Conservation (phyloP, 2,329 filamentous ascomycete genomes). For the Colletotrichum orbiculare region DNA sequence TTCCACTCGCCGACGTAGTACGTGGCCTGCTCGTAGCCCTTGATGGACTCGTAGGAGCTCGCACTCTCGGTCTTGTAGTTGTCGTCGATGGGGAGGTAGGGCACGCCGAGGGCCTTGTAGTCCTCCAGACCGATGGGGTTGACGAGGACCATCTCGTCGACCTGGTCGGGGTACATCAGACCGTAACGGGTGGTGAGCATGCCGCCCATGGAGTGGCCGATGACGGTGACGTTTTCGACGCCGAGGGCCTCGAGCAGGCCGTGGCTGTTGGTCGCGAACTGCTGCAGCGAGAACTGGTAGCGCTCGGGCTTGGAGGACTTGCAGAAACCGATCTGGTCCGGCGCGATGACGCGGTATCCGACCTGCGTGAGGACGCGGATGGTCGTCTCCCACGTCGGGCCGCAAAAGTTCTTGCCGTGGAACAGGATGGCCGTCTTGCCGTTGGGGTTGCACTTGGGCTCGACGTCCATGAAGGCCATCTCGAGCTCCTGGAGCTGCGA, state of each 20-base stretch:
- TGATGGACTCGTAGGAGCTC: slow-evolving; percentile 57
- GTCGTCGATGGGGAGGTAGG: slow-evolving; percentile 56
- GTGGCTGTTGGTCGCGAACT: slow-evolving; percentile 62
- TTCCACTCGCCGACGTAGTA: slow-evolving; percentile 63
- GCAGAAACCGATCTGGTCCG: slow-evolving; percentile 68
- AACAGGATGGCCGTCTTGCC: slow-evolving; percentile 59
- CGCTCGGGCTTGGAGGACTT: slow-evolving; percentile 62
- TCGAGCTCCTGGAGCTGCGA: slow-evolving; percentile 60
- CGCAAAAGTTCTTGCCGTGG: slow-evolving; percentile 69
- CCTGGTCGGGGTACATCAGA: slow-evolving; percentile 59
- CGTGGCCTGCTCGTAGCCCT: slow-evolving; percentile 57
- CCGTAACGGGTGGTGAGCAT: slow-evolving; percentile 64
- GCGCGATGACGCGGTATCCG: slow-evolving; percentile 64
- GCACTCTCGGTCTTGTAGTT: slow-evolving; percentile 50
- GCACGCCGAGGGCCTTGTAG: slow-evolving; percentile 61
- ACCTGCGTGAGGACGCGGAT: slow-evolving; percentile 51
- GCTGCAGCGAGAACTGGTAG: slow-evolving; percentile 65
- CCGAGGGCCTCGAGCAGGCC: slow-evolving; percentile 57
- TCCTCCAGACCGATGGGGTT: slow-evolving; percentile 66
- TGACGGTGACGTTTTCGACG: slow-evolving; percentile 56
- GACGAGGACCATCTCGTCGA: slow-evolving; percentile 58
- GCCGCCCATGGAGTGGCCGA: slow-evolving; percentile 67
- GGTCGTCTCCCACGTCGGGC: slow-evolving; percentile 62
- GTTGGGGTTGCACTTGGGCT: slow-evolving; percentile 47
- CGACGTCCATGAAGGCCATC: slow-evolving; percentile 68